Conservation (phyloP, 495 filamentous ascomycete genomes). For the Penicillium herquei region DNA sequence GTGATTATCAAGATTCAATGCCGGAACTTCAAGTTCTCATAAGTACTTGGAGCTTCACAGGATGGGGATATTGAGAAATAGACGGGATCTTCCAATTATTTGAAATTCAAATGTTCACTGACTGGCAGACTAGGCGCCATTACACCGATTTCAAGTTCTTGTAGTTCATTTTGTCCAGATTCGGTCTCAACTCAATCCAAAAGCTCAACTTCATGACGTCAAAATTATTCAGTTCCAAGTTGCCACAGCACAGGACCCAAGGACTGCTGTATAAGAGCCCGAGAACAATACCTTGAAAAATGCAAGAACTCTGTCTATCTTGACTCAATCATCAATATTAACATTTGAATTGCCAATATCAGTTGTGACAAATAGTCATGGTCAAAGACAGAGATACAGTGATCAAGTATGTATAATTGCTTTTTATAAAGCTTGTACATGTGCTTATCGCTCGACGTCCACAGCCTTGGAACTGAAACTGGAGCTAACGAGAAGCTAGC, state of each 20-base stretch:
- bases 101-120: no score
- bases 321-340: neutral
- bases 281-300: no score
- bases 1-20: neutral
- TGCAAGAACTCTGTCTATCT: neutral
- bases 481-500: slow-evolving; percentile 38
- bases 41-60: neutral
- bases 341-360: neutral
- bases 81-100: no score
- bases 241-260: neutral
- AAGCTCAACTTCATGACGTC: neutral
- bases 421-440: neutral
- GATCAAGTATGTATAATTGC: slow-evolving; percentile 41
- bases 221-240: neutral
- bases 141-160: no score
- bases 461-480: neutral
- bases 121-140: no score
- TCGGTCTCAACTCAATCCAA: no score
- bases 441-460: neutral
- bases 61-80: neutral
- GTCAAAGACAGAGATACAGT: slow-evolving; percentile 58
- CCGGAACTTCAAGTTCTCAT: no score
- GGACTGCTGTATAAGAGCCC: neutral
- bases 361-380: slow-evolving; percentile 38
- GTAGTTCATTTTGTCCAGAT: no score